A percentile compares a stretch with the other conserved stretches of the same genome.
phyloP scores from a whole-genome alignment of 495 filamentous ascomycete genomes.

The Amniculicola lignicola region DNA sequence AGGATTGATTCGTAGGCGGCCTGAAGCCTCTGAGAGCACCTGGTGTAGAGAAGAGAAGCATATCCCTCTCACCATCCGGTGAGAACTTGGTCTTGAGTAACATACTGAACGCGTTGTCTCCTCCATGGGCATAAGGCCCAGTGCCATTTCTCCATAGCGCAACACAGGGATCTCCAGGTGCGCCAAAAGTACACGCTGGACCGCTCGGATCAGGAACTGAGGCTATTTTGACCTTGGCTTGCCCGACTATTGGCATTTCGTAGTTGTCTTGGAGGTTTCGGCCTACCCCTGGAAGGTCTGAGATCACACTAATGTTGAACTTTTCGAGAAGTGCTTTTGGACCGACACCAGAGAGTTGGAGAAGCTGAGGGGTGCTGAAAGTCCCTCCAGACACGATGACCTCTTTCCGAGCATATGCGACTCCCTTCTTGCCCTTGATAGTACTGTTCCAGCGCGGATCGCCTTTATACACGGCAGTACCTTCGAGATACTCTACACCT shows the following conservation, averaged over 20 bases:
- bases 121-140: constrained; percentile 51
- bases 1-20: constrained; percentile 39
- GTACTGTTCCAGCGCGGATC: constrained; percentile 42
- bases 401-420: constrained; percentile 51
- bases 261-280: constrained; percentile 65
- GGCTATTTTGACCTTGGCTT: constrained; percentile 42
- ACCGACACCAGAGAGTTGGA: constrained; percentile 62
- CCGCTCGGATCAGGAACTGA: constrained; percentile 33
- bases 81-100: constrained; percentile 45
- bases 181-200: constrained; percentile 48
- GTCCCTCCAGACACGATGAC: constrained; percentile 62
- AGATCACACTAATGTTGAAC: constrained; percentile 50
- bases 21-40: constrained; percentile 53
- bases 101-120: constrained; percentile 45
- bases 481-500: constrained; percentile 61
- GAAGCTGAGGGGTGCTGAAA: constrained; percentile 59
- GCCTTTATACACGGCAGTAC: constrained; percentile 56
- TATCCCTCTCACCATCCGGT: constrained; percentile 42
- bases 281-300: constrained; percentile 59
- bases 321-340: constrained; percentile 46
- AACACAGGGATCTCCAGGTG: constrained; percentile 48
- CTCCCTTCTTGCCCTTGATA: constrained; percentile 46
- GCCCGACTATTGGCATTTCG: constrained; percentile 51
- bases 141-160: constrained; percentile 44
- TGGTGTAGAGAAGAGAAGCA: constrained; percentile 53